Conservation (phyloP, 23 red algal genomes). For the Gracilaria gracilis region DNA sequence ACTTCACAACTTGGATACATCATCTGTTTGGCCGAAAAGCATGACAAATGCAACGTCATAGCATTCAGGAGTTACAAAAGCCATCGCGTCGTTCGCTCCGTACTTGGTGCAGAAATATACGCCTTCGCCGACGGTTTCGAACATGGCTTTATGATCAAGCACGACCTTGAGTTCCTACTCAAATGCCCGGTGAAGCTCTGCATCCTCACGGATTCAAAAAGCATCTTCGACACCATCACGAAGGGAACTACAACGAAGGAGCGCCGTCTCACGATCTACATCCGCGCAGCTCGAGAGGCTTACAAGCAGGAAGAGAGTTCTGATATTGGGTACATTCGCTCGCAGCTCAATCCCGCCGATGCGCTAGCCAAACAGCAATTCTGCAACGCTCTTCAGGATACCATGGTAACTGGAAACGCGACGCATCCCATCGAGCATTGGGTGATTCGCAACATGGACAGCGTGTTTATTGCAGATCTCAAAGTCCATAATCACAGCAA, state of each 20-base stretch:
- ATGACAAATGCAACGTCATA: not conserved
- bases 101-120: constrained; percentile 36
- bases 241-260: not conserved
- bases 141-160: constrained; percentile 16
- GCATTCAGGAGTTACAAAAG: not conserved
- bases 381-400: not conserved
- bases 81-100: not conserved
- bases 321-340: constrained; percentile 4
- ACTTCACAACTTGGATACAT: constrained; percentile 24
- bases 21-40: not conserved
- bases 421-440: not conserved
- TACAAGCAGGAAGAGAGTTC: constrained; percentile 30
- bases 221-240: constrained; percentile 18
- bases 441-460: not conserved
- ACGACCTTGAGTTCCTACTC: not conserved
- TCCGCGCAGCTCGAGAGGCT: constrained; percentile 1
- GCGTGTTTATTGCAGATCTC: too few relatives aligned
- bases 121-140: constrained; percentile 43
- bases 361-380: not conserved
- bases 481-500: too few relatives aligned
- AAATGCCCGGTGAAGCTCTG: not conserved
- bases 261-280: constrained; percentile 14
- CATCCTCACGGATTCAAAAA: constrained; percentile 23
- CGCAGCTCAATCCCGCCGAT: constrained; percentile 11
- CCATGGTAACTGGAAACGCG: not conserved